Evolutionary conservation across 176 grass and related monocot species (phyloP), one percentile per base, ranked within the genome.

Genomic region (Triticum monococcum): DNA sequence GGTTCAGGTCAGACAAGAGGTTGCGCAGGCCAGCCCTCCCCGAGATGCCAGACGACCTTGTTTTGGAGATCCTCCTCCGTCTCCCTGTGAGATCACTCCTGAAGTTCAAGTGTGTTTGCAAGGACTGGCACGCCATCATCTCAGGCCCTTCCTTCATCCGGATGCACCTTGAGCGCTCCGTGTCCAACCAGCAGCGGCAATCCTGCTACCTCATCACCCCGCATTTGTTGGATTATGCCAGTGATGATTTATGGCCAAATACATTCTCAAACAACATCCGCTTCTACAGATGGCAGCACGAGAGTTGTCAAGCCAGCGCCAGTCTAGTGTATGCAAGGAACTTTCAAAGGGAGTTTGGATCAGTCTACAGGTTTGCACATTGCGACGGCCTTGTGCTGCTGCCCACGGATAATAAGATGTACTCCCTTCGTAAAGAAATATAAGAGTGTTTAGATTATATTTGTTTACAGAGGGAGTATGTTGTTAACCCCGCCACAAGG

Each of bases 321-420:
- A 28, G 41, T 1, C 72, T 75, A 12, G 13, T 75, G 9, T 75
- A 46, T 0, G 13, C 23, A 2, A 50, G 72, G 24, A 24, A 46
- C 23, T 75, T 75, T 13, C n/a, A 26, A 2, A 2, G 72, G 23
- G 72, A 48, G 41, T 50, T 75, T 0, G 7, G 41, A 1, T 17
- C 72, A 6, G 72, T 50, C 40, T 75, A 28, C 72, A 14, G 7
- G 72, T 28, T 75, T 4, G 24, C 41, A 8, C 72, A 75, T 0
- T 75, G 40, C 72, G 23, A 75, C 6, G 72, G 41, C 72, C 70
- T 75, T 5, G 41, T 75, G 72, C 72, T 75, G 72, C n/a, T 75
- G 12, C 72, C 72, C 23, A 50, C 41, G 13, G 41, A 75, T 0
- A 50, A 25, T 7, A 75, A 50, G 41, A 48, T 75, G 13, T 48